Percentiles rank a stretch among this genome's conserved stretches.
phyloP scores from a whole-genome alignment of 139 green algal genomes.

The Chlorella sp. region DNA sequence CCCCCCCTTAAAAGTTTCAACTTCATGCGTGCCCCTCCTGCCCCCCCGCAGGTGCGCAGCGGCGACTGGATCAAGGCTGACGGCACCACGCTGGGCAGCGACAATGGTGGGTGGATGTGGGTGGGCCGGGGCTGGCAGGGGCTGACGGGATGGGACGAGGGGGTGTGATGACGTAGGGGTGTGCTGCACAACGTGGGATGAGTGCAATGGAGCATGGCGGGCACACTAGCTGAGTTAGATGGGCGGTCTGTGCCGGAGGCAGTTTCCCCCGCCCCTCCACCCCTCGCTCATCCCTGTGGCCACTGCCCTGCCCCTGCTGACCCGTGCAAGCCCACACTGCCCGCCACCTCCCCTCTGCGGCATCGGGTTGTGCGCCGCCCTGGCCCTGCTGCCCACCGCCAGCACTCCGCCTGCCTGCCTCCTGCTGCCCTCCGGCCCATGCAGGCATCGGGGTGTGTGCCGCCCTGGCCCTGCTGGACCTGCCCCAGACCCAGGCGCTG shows the following conservation, averaged over 20 bases:
- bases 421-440: neutral
- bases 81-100: slow-evolving; percentile 79
- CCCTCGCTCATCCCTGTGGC: no score
- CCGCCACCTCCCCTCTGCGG: no score
- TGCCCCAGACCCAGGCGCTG: slow-evolving; percentile 52
- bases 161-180: no score
- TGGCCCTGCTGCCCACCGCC: neutral
- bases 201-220: no score
- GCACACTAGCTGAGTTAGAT: no score
- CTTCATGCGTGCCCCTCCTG: no score
- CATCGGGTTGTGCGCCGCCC: neutral
- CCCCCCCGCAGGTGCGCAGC: slow-evolving; percentile 29
- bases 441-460: slow-evolving; percentile 69
- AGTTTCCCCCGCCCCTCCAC: no score
- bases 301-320: neutral
- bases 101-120: slow-evolving; percentile 60
- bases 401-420: neutral
- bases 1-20: no score
- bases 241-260: no score
- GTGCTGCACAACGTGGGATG: no score
- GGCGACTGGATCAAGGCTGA: slow-evolving; percentile 75
- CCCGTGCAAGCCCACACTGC: neutral
- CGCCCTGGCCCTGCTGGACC: slow-evolving; percentile 73
- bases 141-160: no score
- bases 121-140: no score